Evolutionary conservation across 2,329 filamentous ascomycete species (phyloP).

Genomic region (Cercospora beticola): DNA sequence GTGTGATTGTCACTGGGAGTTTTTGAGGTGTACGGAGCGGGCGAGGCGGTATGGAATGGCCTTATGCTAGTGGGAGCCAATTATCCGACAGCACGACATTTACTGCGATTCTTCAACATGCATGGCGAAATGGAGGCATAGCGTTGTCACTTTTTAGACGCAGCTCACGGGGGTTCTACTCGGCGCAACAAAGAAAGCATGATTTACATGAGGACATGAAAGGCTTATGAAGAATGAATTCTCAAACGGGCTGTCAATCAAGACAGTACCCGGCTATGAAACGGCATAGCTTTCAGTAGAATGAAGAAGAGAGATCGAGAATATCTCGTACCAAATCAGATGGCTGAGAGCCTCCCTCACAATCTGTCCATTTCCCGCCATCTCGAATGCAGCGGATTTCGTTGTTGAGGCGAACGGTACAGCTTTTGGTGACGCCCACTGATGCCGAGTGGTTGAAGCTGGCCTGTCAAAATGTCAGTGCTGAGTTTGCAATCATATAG

Average conservation of each 20-base stretch:
- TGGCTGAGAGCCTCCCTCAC: constrained; percentile 65
- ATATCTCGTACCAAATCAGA: constrained; percentile 76
- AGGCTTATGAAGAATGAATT: not conserved
- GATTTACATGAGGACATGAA: constrained; percentile 17
- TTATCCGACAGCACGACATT: not conserved
- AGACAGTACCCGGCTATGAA: not conserved
- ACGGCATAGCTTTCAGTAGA: constrained; percentile 9
- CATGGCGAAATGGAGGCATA: constrained; percentile 18
- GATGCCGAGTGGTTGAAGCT: constrained; percentile 64
- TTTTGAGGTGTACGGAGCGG: not conserved
- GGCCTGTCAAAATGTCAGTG: constrained; percentile 41
- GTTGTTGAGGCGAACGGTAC: constrained; percentile 64
- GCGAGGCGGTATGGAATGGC: not conserved
- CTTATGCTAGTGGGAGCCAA: not conserved
- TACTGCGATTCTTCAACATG: constrained; percentile 9
- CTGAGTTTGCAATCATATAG: too few relatives aligned
- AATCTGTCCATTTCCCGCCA: constrained; percentile 74
- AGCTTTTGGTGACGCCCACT: constrained; percentile 48
- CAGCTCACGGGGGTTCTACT: not conserved
- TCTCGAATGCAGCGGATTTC: constrained; percentile 84
- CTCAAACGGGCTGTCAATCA: not conserved
- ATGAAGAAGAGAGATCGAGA: constrained; percentile 21
- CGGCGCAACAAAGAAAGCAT: constrained; percentile 9
- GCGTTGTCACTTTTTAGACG: constrained; percentile 4
- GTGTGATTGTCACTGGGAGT: not conserved